Conservation (phyloP, 805 yeast genomes). For the Wickerhamiella spandovensis region DNA sequence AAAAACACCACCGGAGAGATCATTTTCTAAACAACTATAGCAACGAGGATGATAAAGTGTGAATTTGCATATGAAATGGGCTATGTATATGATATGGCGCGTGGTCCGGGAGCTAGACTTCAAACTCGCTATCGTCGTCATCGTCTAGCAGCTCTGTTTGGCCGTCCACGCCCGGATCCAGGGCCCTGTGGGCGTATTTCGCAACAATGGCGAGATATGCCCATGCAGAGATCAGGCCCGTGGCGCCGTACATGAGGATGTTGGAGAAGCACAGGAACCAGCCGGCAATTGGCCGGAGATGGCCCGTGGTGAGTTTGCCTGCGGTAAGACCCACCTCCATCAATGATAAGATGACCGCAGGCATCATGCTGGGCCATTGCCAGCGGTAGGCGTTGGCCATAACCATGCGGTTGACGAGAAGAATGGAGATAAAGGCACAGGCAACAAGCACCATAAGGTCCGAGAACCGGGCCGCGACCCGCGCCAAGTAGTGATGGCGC, state of each 20-base stretch:
- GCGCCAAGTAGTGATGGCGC: slow-evolving; percentile 5
- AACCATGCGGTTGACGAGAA: slow-evolving; percentile 10
- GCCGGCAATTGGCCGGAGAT: not conserved
- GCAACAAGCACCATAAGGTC: not conserved
- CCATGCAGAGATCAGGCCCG: slow-evolving; percentile 15
- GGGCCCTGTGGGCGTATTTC: slow-evolving; percentile 14
- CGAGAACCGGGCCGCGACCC: slow-evolving; percentile 1
- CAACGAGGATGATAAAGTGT: too few relatives aligned
- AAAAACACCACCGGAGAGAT: too few relatives aligned
- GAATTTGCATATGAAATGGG: too few relatives aligned
- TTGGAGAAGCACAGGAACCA: not conserved
- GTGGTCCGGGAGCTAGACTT: too few relatives aligned
- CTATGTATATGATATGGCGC: too few relatives aligned
- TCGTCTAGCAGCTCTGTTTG: slow-evolving; percentile 18
- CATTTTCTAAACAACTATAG: too few relatives aligned
- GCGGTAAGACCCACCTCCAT: slow-evolving; percentile 2
- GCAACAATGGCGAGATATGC: slow-evolving; percentile 18
- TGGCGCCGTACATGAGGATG: slow-evolving; percentile 11
- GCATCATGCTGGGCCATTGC: slow-evolving; percentile 16
- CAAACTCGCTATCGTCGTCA: slow-evolving; percentile 14
- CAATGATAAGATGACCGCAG: slow-evolving; percentile 6
- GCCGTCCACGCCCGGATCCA: slow-evolving; percentile 18
- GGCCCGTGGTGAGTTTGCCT: not conserved
- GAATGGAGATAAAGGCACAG: slow-evolving; percentile 13
- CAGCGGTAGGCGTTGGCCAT: slow-evolving; percentile 12